Base-by-base conservation (phyloP, 306 rosid genomes). In the Cicer pinnatifidum region DNA sequence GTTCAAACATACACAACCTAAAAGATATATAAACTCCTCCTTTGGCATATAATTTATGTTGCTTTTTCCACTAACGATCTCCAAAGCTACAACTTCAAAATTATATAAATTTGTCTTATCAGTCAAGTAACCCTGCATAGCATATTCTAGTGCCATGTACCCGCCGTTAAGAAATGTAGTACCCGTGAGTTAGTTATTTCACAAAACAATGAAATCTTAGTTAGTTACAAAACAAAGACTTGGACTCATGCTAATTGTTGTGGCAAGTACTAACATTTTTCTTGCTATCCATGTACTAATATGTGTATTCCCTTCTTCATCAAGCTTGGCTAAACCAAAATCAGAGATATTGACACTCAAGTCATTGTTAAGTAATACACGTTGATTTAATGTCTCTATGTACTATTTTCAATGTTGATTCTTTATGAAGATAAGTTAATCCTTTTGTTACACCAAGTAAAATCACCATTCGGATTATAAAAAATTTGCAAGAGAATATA, bases 321-420 rank as follows among this genome's bases (percentile, higher is more conserved):
- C 84, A 63, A 92, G 92, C 81, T 90, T 92, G 41, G 97, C 97
- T 68, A 92, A 85, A 67, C 97, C 96, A 16, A 92, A 92, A 80
- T 92, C 97, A 1, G 97, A 92, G 64, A 92, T 92, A 85, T 89
- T 92, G 10, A 96, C 88, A 63, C 84, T 89, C 48, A 92, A 81
- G 72, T 81, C 80, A 80, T 66, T 76, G 80, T 88, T 96, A 73
- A 89, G 97, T 9, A 89, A 76, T 28, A 89, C 89, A 81, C 89
- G 90, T 86, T 39, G 93, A 88, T 56, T 92, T 92, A 13, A 89
- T 89, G 65, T 92, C 97, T 66, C 97, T 84, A 28, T 92, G 97
- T 40, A 92, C 96, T 35, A 92, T 84, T 81, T 92, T 92, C 84
- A 92, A 50, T 68, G 86, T 76, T 44, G 97, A 92, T 63, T 90